Evolutionary conservation across 441 rosid genomes (phyloP).

Genomic region (Croton setiger): DNA sequence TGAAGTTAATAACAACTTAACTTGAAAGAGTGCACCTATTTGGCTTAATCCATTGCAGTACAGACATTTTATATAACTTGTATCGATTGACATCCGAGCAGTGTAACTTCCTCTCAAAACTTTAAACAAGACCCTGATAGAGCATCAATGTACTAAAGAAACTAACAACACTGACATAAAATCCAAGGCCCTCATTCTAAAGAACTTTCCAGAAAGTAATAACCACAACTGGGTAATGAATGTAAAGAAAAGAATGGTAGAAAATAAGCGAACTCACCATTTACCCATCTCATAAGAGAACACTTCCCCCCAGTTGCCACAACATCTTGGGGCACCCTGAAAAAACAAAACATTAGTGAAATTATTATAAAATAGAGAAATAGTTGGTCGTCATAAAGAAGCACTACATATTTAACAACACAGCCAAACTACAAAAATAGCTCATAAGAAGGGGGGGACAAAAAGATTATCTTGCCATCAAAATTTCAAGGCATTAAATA

Average conservation of each 20-base stretch:
- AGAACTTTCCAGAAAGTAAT: constrained; percentile 2
- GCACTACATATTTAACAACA: neutral
- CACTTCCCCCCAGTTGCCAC: constrained; percentile 96
- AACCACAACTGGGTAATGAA: neutral
- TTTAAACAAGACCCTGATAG: neutral
- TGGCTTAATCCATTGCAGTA: neutral
- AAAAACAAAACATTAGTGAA: neutral
- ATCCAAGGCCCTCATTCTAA: neutral
- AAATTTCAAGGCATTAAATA: too few relatives aligned
- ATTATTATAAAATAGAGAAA: neutral
- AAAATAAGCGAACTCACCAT: constrained; percentile 42
- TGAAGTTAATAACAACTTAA: neutral
- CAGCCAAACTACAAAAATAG: neutral
- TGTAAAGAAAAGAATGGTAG: neutral
- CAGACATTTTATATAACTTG: neutral
- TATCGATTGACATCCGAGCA: neutral
- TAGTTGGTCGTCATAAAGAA: neutral
- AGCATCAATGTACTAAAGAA: neutral
- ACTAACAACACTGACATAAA: neutral
- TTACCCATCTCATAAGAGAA: constrained; percentile 75
- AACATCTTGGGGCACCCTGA: constrained; percentile 95
- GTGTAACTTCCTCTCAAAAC: too few relatives aligned
- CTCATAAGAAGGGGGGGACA: neutral
- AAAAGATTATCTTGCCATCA: neutral
- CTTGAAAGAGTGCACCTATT: neutral